phyloP scores from a whole-genome alignment of 176 grass and related monocot genomes.

The Oryza officinalis region DNA sequence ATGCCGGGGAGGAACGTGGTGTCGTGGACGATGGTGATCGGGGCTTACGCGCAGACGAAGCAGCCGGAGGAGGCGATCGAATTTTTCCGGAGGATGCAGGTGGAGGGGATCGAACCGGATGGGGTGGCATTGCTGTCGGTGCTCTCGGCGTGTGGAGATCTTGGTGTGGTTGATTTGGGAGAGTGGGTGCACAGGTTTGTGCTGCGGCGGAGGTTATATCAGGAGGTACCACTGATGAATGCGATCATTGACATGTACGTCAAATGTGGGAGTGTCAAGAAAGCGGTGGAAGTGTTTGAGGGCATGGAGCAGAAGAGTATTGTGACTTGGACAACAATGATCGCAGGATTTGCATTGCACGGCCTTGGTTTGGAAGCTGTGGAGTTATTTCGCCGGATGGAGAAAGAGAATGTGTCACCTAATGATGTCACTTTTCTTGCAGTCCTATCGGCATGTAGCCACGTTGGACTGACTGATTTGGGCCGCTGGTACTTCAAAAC shows the following conservation, averaged over 20 bases:
- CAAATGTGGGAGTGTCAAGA: conserved; percentile 61
- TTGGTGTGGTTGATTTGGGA: conserved; percentile 69
- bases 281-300: conserved; percentile 70
- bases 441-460: conserved; percentile 66
- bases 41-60: conserved; percentile 52
- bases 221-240: conserved; percentile 59
- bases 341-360: conserved; percentile 72
- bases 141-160: conserved; percentile 66
- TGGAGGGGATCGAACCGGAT: conserved; percentile 63
- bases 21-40: conserved; percentile 70
- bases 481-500: conserved; percentile 61
- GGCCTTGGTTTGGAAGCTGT: conserved; percentile 65
- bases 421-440: conserved; percentile 73
- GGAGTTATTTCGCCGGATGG: conserved; percentile 70
- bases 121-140: conserved; percentile 63
- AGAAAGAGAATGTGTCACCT: conserved; percentile 57
- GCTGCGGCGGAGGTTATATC: conserved; percentile 32
- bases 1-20: conserved; percentile 72
- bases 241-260: conserved; percentile 80
- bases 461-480: conserved; percentile 58
- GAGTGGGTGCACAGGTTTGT: conserved; percentile 74
- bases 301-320: conserved; percentile 63
- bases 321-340: conserved; percentile 67
- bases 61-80: conserved; percentile 55
- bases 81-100: conserved; percentile 77